Conservation (phyloP, 75 land plant genomes). For the Larix kaempferi region DNA sequence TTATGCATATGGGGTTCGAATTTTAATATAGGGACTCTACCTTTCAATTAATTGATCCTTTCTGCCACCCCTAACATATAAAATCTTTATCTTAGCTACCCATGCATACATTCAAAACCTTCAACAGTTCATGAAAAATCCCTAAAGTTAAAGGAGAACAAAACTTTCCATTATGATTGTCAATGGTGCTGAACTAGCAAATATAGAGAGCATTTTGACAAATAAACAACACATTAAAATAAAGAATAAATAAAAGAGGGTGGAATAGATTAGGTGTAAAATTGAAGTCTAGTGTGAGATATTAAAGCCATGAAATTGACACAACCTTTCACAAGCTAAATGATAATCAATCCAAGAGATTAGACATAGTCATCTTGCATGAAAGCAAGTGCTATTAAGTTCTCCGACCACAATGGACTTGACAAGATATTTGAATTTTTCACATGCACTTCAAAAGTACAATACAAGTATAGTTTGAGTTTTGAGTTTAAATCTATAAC, state of each 20-base stretch:
- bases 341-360: not conserved
- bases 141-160: not conserved
- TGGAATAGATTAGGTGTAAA: not conserved
- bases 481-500: too few species aligned
- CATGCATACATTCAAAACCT: not conserved
- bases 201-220: not conserved
- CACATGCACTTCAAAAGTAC: not conserved
- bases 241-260: not conserved
- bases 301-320: not conserved
- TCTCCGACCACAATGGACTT: not conserved
- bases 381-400: not conserved
- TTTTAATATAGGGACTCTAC: constrained; percentile 57
- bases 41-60: constrained; percentile 64
- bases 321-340: not conserved
- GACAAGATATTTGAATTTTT: not conserved
- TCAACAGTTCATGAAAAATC: not conserved
- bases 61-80: constrained; percentile 68
- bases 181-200: not conserved
- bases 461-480: not conserved
- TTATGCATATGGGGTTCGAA: constrained; percentile 69
- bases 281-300: not conserved
- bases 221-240: not conserved
- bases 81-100: not conserved
- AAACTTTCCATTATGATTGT: not conserved
- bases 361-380: not conserved